These are phyloP conservation scores for Yamadazyma atlantica DNA, from an alignment of 1,139 yeast genomes.

Conservation along the genomic window DNA sequence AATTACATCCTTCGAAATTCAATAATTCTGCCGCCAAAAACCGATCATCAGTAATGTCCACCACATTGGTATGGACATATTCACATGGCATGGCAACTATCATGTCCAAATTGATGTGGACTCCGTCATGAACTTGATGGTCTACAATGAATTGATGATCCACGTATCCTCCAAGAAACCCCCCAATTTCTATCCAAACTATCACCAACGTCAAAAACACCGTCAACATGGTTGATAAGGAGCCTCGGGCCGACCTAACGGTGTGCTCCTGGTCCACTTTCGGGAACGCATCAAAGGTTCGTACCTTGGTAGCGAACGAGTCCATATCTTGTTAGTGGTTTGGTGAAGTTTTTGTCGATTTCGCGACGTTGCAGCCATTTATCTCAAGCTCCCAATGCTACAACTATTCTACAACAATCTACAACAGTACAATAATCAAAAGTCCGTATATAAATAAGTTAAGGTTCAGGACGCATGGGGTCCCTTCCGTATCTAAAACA, in stretches of 20 bases:
- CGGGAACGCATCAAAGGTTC: constrained; percentile 87
- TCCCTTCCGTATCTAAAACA: constrained; percentile 51
- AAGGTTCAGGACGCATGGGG: constrained; percentile 27
- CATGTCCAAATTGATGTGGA: constrained; percentile 75
- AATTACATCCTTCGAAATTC: constrained; percentile 61
- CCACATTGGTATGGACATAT: constrained; percentile 68
- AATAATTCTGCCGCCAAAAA: constrained; percentile 75
- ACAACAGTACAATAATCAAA: no score
- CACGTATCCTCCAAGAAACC: constrained; percentile 78
- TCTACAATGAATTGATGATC: constrained; percentile 80
- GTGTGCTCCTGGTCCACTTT: constrained; percentile 79
- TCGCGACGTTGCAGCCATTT: no score
- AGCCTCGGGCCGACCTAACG: constrained; percentile 74
- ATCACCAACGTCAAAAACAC: constrained; percentile 61
- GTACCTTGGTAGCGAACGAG: constrained; percentile 39
- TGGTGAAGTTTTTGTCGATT: not conserved
- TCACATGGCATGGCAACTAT: constrained; percentile 85
- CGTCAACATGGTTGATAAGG: constrained; percentile 68
- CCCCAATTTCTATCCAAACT: constrained; percentile 85
- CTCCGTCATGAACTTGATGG: constrained; percentile 55
- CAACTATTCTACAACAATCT: no score
- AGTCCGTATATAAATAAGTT: no score
- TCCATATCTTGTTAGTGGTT: constrained; percentile 27
- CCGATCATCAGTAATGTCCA: constrained; percentile 76
- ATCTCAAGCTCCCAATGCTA: no score